Percentiles rank a stretch among this genome's conserved stretches.
Conservation (phyloP, 1,284 basidiomycete species). For the Cryptococcus hybrid region DNA sequence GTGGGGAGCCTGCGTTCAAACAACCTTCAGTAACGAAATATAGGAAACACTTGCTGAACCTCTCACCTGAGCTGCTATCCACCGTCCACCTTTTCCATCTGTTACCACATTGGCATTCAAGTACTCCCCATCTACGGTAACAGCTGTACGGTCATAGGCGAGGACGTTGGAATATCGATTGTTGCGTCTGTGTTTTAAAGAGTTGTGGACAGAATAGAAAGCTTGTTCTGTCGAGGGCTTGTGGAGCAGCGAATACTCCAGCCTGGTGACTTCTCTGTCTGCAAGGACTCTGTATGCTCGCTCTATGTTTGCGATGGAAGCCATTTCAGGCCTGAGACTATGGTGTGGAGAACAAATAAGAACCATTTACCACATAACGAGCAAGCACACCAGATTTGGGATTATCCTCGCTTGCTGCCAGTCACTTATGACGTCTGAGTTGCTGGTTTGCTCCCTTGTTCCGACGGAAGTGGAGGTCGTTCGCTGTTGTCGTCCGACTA, state of each 20-base stretch:
- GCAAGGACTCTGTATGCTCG: constrained; percentile 8
- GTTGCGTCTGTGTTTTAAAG: constrained; percentile 12
- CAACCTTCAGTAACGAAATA: not conserved
- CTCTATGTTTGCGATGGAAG: not conserved
- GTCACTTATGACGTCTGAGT: no score
- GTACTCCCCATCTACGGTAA: constrained; percentile 25
- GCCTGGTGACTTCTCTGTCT: constrained; percentile 8
- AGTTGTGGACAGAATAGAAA: constrained; percentile 32
- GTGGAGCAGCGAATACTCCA: not conserved
- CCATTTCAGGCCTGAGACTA: not conserved
- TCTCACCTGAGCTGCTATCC: constrained; percentile 46
- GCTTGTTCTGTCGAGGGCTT: constrained; percentile 3
- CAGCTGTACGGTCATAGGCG: constrained; percentile 43
- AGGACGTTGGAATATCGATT: constrained; percentile 45
- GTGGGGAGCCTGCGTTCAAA: constrained; percentile 35
- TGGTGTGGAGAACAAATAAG: no score
- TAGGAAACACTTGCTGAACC: not conserved
- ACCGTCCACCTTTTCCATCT: constrained; percentile 29
- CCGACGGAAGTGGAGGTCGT: no score
- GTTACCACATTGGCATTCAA: constrained; percentile 44
- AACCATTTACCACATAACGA: no score
- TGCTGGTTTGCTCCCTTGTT: no score
- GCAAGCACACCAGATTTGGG: no score
- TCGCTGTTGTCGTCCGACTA: no score
- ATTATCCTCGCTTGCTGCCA: no score